Base-by-base conservation (phyloP, 805 yeast genomes). In the Alloascoidea africana region DNA sequence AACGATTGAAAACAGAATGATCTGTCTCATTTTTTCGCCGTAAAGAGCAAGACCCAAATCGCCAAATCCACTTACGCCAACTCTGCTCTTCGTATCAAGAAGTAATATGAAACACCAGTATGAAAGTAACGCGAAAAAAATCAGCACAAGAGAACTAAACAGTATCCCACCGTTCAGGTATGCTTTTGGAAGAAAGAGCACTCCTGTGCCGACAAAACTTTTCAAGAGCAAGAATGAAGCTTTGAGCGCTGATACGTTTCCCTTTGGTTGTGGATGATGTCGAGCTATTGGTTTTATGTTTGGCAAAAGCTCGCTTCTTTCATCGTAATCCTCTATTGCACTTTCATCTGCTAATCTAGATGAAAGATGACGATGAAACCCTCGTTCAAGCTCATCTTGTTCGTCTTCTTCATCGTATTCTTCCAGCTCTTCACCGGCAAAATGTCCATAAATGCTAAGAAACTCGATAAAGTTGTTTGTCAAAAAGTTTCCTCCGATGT, bases 121-220 rank as follows among this genome's bases (percentile, higher is more conserved):
- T 0, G 96, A 84, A 16, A 91, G 50, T 0, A 74, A 41, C 0
- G 96, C 89, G 49, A 91, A 89, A 14, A 70, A 52, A 1, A 77
- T 47, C 39, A 89, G 60, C 39, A 84, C 65, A 1, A 69, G 39
- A 2, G 78, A 64, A 32, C 91, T 77, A 49, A 91, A 89, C 3
- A 77, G 50, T 53, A 89, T 65, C 1, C 98, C 98, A 32, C 96
- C 97, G 51, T 87, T 89, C 46, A 69, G 70, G 49, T 83, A 89
- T 2, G 95, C 96, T 46, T 81, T 75, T 3, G 98, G 98, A 42
- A 89, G 60, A 50, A 89, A 91, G 19, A 89, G 62, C 1, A 89
- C 86, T 14, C 98, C 98, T 0, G 97, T 86, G 1, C 98, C 98
- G 11, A 89, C 86, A 48, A 87, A 78, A 1, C 94, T 82, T 55